Evolutionary conservation across 495 filamentous ascomycete species (phyloP).

Genomic region (Jackrogersella minutella): DNA sequence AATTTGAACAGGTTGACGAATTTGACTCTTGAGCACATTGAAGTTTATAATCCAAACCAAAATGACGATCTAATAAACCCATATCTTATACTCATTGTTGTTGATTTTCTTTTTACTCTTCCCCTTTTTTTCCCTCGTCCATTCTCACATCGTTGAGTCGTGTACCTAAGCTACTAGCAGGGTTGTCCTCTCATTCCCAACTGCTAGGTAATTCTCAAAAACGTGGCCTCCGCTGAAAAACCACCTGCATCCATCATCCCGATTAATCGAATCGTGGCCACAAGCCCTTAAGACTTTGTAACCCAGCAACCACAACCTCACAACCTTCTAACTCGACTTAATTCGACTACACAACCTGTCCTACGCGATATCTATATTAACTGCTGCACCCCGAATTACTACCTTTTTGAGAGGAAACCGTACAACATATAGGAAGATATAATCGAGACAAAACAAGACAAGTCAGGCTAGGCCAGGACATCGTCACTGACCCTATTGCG

Average conservation of each 20-base stretch:
- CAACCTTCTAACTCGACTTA: background rate
- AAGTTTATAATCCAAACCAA: constrained; percentile 14
- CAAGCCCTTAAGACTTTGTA: constrained; percentile 16
- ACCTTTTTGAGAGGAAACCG: background rate
- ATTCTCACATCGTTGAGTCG: background rate
- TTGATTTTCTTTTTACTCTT: constrained; percentile 10
- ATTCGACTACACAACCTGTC: background rate
- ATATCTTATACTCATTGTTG: constrained; percentile 4
- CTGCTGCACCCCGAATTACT: constrained; percentile 5
- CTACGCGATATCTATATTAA: background rate
- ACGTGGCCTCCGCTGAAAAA: constrained; percentile 38
- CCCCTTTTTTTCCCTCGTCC: background rate
- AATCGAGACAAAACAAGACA: constrained; percentile 1
- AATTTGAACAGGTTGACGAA: constrained; percentile 42
- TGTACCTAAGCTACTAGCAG: background rate
- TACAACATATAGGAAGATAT: constrained; percentile 7
- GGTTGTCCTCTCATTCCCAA: background rate
- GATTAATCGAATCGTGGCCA: constrained; percentile 33
- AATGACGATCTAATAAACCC: constrained; percentile 30
- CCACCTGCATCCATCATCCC: constrained; percentile 16
- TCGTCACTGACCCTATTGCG: constrained; percentile 28
- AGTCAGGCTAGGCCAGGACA: constrained; percentile 13
- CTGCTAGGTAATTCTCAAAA: constrained; percentile 10
- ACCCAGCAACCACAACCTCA: constrained; percentile 4
- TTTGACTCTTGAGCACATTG: too few relatives aligned